Evolutionary conservation across 1,284 basidiomycete genomes (phyloP).

Genomic region (Vanrija pseudolonga): DNA sequence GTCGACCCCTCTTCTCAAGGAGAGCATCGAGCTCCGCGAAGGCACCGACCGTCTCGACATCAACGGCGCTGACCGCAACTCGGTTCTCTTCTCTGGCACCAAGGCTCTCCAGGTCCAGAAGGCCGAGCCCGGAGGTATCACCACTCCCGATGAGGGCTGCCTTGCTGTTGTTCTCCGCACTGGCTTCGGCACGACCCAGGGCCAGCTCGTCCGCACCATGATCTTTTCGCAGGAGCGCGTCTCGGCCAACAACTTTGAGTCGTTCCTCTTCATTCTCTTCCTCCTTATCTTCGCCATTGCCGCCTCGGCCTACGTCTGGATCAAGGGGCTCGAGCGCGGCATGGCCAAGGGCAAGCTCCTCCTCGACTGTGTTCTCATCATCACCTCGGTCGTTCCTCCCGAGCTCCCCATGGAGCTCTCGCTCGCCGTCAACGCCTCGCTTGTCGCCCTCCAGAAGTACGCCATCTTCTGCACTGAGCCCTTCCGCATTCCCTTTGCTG

Average conservation of each 20-base stretch:
- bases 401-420: slow-evolving; percentile 95
- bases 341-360: slow-evolving; percentile 89
- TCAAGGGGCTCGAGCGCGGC: slow-evolving; percentile 84
- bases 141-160: slow-evolving; percentile 78
- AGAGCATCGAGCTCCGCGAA: slow-evolving; percentile 82
- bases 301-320: slow-evolving; percentile 94
- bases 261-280: slow-evolving; percentile 94
- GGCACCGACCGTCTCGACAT: slow-evolving; percentile 71
- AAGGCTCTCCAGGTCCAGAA: slow-evolving; percentile 78
- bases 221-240: slow-evolving; percentile 94
- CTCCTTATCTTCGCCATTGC: slow-evolving; percentile 92
- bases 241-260: slow-evolving; percentile 88
- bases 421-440: slow-evolving; percentile 85
- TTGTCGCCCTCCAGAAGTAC: slow-evolving; percentile 88
- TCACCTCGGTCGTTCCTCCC: slow-evolving; percentile 92
- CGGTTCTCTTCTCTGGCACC: slow-evolving; percentile 88
- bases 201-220: slow-evolving; percentile 93
- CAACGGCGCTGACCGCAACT: slow-evolving; percentile 78
- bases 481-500: slow-evolving; percentile 90
- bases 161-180: slow-evolving; percentile 86
- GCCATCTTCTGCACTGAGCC: slow-evolving; percentile 97
- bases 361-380: slow-evolving; percentile 87
- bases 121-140: slow-evolving; percentile 37
- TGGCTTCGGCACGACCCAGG: slow-evolving; percentile 95
- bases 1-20: slow-evolving; percentile 90